Base-by-base conservation (phyloP, 2,329 filamentous ascomycete genomes). In the Trichoderma cornu-damae region DNA sequence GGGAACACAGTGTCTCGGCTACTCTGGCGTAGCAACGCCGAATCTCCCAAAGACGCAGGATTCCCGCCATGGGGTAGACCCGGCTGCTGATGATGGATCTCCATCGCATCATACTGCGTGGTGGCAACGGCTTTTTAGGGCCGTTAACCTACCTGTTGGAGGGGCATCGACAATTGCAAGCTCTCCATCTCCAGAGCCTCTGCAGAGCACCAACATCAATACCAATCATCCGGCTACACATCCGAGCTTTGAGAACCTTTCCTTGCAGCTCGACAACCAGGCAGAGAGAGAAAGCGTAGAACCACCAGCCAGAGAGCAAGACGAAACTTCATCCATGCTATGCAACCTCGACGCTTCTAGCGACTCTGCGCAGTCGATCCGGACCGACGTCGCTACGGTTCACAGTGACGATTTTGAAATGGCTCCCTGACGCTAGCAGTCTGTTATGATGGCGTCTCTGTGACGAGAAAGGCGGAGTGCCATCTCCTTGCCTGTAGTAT, bases 111-210 rank as follows among this genome's bases (percentile, higher is more conserved):
- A 67, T 6, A 59, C 61, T 22, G 62, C 58, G 5, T 71, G 69
- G 69, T 59, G 61, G 20, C 68, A 70, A 42, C 59, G 65, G 12
- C 8, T 73, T 1, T 48, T 61, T 48, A 64, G 63, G 9, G 60
- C 62, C 1, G 62, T 73, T 28, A 63, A 61, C 4, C 49, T 71
- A 12, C 70, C 70, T 2, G 16, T 64, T 1, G 72, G 72, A 4
- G 68, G 63, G 56, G 71, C 69, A 6, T 73, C 70, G 0, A 75
- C 72, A 1, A 68, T 74, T 48, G 63, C 62, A 26, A 70, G 63
- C 37, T 63, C 61, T n/a, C 69, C 69, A 2, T 18, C 32, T 6
- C 59, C 62, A 12, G 62, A 56, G 22, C 62, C 63, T 26, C 60
- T 62, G 8, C 6, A 34, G 1, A 48, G 20, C 20, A 24, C 61